These are phyloP conservation scores for Globisporangium perplexum DNA, from an alignment of 352 stramenopile genomes.

Conservation along the genomic window DNA sequence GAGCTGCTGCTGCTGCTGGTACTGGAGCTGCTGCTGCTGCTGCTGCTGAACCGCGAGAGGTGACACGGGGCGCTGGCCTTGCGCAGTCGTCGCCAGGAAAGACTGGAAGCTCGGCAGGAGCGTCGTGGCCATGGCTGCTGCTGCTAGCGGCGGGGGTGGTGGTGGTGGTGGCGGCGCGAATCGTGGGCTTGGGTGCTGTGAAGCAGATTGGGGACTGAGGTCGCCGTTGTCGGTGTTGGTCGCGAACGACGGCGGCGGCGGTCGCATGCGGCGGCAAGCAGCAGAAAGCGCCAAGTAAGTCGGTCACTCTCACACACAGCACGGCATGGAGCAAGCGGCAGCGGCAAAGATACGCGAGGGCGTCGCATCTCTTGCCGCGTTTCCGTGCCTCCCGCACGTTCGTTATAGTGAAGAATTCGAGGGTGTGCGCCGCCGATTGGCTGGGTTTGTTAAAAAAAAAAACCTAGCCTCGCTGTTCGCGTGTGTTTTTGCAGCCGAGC, in stretches of 20 bases:
- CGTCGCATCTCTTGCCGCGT: conserved; percentile 12
- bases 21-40: conserved; percentile 1
- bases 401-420: no score
- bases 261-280: no score
- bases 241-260: background rate
- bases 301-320: no score
- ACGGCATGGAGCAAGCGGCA: no score
- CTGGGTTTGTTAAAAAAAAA: conserved; percentile 16
- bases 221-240: background rate
- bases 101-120: conserved; percentile 52
- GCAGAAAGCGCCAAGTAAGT: no score
- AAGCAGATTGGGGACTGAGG: background rate
- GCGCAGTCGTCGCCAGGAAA: conserved; percentile 39
- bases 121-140: conserved; percentile 32
- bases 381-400: background rate
- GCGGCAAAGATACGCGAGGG: conserved; percentile 43
- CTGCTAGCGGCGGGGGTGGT: background rate
- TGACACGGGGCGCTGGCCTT: conserved; percentile 15
- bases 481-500: conserved; percentile 7
- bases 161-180: background rate
- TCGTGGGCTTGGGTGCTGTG: background rate
- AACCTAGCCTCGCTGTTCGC: conserved; percentile 1
- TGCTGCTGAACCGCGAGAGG: conserved; percentile 4
- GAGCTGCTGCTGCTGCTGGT: background rate
- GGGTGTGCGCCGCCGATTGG: no score